phyloP scores from a whole-genome alignment of 148 eudicot genomes.

The Rhododendron kiyosumense region DNA sequence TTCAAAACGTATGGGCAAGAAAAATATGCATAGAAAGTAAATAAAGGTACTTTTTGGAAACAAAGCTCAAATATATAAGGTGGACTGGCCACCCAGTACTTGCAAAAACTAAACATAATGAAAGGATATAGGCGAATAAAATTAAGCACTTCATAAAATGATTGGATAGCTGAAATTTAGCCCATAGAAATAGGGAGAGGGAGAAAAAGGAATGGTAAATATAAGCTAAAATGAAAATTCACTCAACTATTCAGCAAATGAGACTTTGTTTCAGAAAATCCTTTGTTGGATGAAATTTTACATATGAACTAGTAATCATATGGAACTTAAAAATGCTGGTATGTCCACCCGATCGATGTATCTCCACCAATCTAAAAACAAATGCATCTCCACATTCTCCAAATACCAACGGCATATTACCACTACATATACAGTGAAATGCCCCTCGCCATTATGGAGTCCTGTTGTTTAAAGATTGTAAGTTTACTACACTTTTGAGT shows the following conservation, averaged over 20 bases:
- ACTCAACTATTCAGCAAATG: not conserved
- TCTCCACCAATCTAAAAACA: not conserved
- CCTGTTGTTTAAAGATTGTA: not conserved
- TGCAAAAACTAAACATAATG: not conserved
- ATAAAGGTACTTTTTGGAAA: not conserved
- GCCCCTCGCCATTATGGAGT: not conserved
- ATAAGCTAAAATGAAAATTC: not conserved
- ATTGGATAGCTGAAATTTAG: not conserved
- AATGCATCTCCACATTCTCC: not conserved
- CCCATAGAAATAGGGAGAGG: not conserved
- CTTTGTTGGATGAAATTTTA: not conserved
- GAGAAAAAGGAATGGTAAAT: not conserved
- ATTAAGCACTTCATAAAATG: not conserved
- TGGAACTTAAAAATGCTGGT: not conserved
- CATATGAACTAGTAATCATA: not conserved
- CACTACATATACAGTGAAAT: too few relatives aligned
- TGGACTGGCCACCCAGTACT: not conserved
- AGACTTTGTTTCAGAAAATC: not conserved
- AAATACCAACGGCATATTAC: not conserved
- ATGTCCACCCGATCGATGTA: too few relatives aligned
- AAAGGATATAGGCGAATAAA: not conserved
- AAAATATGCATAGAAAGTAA: not conserved
- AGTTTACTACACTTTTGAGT: not conserved
- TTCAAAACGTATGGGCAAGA: not conserved
- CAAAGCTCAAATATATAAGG: not conserved